phyloP scores from a whole-genome alignment of 805 yeast genomes.

The Cyberlindnera subsufficiens region DNA sequence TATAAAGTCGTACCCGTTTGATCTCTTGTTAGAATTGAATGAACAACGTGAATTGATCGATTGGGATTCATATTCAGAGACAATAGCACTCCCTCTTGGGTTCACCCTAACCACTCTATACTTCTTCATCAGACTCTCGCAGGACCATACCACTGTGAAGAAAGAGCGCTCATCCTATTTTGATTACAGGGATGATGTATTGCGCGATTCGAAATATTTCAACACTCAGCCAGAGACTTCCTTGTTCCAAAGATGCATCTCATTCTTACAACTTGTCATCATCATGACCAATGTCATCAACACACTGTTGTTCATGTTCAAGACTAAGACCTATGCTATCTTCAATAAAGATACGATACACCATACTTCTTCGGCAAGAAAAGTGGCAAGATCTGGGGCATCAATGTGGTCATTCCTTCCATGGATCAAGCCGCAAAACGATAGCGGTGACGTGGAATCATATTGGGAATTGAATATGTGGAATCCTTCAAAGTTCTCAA shows the following conservation, averaged over 20 bases:
- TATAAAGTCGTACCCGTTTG: conserved; percentile 21
- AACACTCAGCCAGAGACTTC: conserved; percentile 2
- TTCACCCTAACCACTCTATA: conserved; percentile 15
- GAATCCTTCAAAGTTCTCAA: conserved; percentile 57
- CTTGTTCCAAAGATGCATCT: conserved; percentile 3
- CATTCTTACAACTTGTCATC: conserved; percentile 8
- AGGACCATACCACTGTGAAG: conserved; percentile 12
- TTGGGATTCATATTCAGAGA: conserved; percentile 22
- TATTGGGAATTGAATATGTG: conserved; percentile 59
- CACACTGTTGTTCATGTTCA: conserved; percentile 16
- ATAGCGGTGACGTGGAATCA: conserved; percentile 18
- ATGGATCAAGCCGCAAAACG: neutral
- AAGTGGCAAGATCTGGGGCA: conserved; percentile 7
- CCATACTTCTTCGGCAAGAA: conserved; percentile 14
- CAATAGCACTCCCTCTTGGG: conserved; percentile 23
- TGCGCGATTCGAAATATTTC: conserved; percentile 20
- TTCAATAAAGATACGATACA: conserved; percentile 19
- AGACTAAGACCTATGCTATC: conserved; percentile 20
- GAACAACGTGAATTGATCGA: conserved; percentile 24
- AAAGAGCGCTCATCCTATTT: conserved; percentile 5
- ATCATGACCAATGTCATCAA: conserved; percentile 17
- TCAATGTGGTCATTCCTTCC: neutral
- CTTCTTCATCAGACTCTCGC: conserved; percentile 21
- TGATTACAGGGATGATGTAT: conserved; percentile 6
- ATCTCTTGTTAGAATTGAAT: conserved; percentile 19